These are phyloP conservation scores for Talaromyces sp. DNA, from an alignment of 2,329 filamentous ascomycete genomes.

Conservation along the genomic window DNA sequence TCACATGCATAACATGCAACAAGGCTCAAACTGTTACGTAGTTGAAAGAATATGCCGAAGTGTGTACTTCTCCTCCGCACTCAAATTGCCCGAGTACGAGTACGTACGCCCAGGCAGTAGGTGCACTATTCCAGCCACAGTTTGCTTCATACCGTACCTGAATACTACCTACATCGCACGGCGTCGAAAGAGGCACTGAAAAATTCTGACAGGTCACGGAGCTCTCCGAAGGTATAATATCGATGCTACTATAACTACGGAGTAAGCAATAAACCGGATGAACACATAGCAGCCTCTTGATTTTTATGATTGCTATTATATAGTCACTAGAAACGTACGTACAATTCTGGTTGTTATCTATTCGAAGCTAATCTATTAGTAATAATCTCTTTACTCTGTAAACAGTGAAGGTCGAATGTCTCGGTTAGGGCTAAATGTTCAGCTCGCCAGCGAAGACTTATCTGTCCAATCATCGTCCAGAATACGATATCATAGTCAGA, in stretches of 20 bases:
- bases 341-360: not conserved
- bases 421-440: not conserved
- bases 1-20: not conserved
- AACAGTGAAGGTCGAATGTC: not conserved
- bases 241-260: not conserved
- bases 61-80: too few relatives aligned
- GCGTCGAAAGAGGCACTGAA: not conserved
- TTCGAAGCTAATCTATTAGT: not conserved
- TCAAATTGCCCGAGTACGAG: not conserved
- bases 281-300: not conserved
- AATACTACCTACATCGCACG: not conserved
- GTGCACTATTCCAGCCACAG: not conserved
- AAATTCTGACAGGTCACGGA: not conserved
- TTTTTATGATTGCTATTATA: not conserved
- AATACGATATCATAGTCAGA: not conserved
- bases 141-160: not conserved
- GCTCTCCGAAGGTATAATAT: constrained; percentile 1
- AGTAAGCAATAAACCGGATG: not conserved
- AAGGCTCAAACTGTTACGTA: not conserved
- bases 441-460: not conserved
- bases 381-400: not conserved
- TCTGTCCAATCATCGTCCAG: not conserved
- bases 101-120: not conserved
- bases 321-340: not conserved
- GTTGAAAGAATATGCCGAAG: not conserved